Base-by-base conservation (phyloP, 1,284 basidiomycete genomes). In the Moniliophthora roreri region DNA sequence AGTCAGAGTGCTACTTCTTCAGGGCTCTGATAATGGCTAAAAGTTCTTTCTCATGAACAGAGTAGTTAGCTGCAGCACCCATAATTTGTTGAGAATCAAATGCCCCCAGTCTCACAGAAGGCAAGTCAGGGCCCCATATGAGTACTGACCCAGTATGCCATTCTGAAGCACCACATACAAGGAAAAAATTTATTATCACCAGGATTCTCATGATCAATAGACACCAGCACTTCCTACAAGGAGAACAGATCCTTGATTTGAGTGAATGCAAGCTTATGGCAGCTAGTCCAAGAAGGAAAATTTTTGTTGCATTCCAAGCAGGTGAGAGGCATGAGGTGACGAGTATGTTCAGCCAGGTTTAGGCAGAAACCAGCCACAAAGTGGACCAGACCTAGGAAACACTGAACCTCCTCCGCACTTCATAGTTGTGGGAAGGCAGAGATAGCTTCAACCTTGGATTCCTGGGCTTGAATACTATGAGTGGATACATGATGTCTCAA, bases 81-180 rank as follows among this genome's bases (percentile, higher is more conserved):
- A 60, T 66, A n/a, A 75, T 58, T 0, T 58, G 53, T 15, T 38
- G 48, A 0, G 68, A 73, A 28, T 72, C 64, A 44, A 64, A 76
- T 0, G 68, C 70, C 0, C 71, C 70, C 0, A 67, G 72, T 0
- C 63, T 50, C 0, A 65, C 63, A 0, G 64, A 55, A 36, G 69
- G 63, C 63, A 64, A 69, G 0, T 59, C 59, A 0, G 39, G 35
- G 0, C 71, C 70, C 54, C 66, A 72, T 0, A 62, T 65, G 0
- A 76, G 58, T 0, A 75, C 60, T 0, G 68, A 69, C 0, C 76
- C 72, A 0, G 68, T 69, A 0, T 62, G 40, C 0, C 42, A 40
- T 1, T 74, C 62, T 5, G 65, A 69, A 0, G 72, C 71, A 51
- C 78, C 69, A 0, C 61, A 65, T 0, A 69, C 72, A 0, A 77